phyloP scores from a whole-genome alignment of 768 basidiomycete genomes.

The Sporobolomyces roseus region DNA sequence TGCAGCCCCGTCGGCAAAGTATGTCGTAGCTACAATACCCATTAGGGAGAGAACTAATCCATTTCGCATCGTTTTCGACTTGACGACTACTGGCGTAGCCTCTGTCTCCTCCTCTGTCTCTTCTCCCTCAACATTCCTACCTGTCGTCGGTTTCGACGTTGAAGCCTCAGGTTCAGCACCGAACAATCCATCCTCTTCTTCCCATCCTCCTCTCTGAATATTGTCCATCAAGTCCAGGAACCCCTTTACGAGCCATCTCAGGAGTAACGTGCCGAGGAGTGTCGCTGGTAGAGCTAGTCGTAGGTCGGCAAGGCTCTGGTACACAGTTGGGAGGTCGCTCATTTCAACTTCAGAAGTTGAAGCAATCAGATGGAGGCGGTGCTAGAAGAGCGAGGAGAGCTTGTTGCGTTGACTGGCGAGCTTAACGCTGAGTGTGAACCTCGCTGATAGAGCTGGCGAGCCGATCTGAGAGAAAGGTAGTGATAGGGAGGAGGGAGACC shows the following conservation, averaged over 20 bases:
- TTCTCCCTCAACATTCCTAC: neutral
- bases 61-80: conserved; percentile 2
- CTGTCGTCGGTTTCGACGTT: conserved; percentile 3
- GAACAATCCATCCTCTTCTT: conserved; percentile 12
- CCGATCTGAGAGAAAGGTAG: no score
- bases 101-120: conserved; percentile 19
- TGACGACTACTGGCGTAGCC: conserved; percentile 34
- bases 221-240: conserved; percentile 24
- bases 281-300: conserved; percentile 19
- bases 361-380: neutral
- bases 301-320: conserved; percentile 1
- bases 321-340: neutral
- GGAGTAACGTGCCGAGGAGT: conserved; percentile 12
- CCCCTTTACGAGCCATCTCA: conserved; percentile 3
- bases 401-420: neutral
- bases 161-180: conserved; percentile 3
- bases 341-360: no score
- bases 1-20: conserved; percentile 67
- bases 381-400: neutral
- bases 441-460: no score
- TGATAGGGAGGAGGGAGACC: no score
- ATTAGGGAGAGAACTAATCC: conserved; percentile 67
- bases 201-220: conserved; percentile 30
- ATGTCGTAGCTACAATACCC: conserved; percentile 66
- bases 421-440: no score